Evolutionary conservation across 805 yeast genomes (phyloP).

Genomic region (Debaryomyces maramus): DNA sequence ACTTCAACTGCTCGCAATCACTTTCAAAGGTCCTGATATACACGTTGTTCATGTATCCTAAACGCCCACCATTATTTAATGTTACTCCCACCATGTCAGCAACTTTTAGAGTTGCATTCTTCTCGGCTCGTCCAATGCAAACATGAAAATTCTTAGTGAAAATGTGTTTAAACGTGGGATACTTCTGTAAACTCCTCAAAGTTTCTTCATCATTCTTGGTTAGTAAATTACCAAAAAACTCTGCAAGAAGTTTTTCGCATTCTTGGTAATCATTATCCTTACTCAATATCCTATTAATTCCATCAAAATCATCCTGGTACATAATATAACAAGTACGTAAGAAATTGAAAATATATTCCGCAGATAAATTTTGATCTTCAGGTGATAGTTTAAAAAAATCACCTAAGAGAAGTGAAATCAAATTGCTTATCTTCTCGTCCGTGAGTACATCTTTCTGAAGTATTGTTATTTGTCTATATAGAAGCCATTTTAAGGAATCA

Average conservation of each 20-base stretch:
- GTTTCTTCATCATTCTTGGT: conserved; percentile 42
- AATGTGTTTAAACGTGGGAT: conserved; percentile 28
- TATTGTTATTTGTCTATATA: conserved; percentile 35
- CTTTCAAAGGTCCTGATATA: conserved; percentile 34
- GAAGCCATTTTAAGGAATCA: conserved; percentile 26
- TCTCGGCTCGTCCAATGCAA: conserved; percentile 19
- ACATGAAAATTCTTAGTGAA: conserved; percentile 25
- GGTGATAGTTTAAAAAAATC: conserved; percentile 18
- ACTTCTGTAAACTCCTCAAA: conserved; percentile 23
- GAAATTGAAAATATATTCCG: conserved; percentile 34
- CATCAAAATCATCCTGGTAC: conserved; percentile 24
- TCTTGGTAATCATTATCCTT: conserved; percentile 18
- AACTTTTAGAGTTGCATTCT: conserved; percentile 19
- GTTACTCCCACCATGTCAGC: conserved; percentile 34
- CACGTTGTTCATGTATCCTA: conserved; percentile 30
- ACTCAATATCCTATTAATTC: conserved; percentile 16
- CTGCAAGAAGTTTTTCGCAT: conserved; percentile 16
- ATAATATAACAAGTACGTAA: conserved; percentile 35
- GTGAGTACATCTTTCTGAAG: conserved; percentile 31
- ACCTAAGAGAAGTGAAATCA: conserved; percentile 36
- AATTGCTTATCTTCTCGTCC: conserved; percentile 30
- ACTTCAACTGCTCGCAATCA: conserved; percentile 35
- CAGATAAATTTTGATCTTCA: conserved; percentile 15
- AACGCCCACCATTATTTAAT: conserved; percentile 36
- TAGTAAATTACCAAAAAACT: conserved; percentile 30